A percentile compares a stretch with the other conserved stretches of the same genome.
phyloP scores from a whole-genome alignment of 768 basidiomycete species.

The Mycena chlorophos region DNA sequence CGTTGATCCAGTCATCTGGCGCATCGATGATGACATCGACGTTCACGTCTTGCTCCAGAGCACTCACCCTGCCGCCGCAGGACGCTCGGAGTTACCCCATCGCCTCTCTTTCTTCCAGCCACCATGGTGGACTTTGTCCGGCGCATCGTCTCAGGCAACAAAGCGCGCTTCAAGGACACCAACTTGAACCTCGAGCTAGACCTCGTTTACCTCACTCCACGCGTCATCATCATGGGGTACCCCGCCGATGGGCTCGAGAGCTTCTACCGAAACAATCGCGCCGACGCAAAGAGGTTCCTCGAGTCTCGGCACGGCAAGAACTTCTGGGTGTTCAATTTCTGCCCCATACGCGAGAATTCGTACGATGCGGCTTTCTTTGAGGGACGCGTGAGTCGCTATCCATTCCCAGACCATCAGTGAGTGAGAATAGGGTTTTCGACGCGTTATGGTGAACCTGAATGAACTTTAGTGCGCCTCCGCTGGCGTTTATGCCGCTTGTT shows the following conservation, averaged over 20 bases:
- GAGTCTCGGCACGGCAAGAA: slow-evolving; percentile 71
- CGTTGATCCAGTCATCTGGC: background rate
- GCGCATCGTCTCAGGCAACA: slow-evolving; percentile 78
- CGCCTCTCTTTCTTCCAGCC: background rate
- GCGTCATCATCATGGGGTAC: slow-evolving; percentile 80
- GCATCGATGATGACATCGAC: background rate
- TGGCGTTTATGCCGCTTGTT: slow-evolving; percentile 70
- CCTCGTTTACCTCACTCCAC: slow-evolving; percentile 71
- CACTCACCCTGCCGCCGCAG: too few species aligned
- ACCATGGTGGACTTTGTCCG: slow-evolving; percentile 66
- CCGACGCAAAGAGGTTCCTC: slow-evolving; percentile 75
- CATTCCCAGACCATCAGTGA: slow-evolving; percentile 89
- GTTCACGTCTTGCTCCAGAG: background rate
- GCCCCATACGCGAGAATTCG: slow-evolving; percentile 76
- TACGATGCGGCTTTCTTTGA: slow-evolving; percentile 71
- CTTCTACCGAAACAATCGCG: slow-evolving; percentile 75
- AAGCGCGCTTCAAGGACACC: slow-evolving; percentile 73
- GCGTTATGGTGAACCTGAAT: background rate
- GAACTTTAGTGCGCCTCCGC: slow-evolving; percentile 64
- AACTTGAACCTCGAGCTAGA: slow-evolving; percentile 72
- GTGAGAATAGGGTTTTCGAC: slow-evolving; percentile 29
- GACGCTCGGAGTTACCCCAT: too few species aligned
- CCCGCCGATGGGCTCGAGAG: slow-evolving; percentile 79
- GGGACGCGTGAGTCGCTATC: slow-evolving; percentile 77
- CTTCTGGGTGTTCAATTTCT: slow-evolving; percentile 90